A percentile compares a stretch with the other conserved stretches of the same genome.
These are phyloP conservation scores for Gossypium schwendimanii DNA, from an alignment of 441 rosid species.

Conservation along the genomic window DNA sequence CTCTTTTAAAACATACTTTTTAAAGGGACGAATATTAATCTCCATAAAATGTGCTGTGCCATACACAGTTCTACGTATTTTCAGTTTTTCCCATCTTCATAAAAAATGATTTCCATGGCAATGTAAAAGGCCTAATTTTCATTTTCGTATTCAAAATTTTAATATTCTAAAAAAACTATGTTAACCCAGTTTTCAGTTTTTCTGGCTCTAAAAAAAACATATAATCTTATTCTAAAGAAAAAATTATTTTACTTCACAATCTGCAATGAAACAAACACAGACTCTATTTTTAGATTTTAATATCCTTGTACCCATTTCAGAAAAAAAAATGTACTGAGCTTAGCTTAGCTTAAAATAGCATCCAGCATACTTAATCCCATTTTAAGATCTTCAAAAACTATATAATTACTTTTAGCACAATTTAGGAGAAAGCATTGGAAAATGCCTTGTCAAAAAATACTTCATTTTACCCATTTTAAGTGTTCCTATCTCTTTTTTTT, in stretches of 20 bases:
- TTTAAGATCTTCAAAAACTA: background rate
- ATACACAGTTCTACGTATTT: background rate
- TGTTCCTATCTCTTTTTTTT: background rate
- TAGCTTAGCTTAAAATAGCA: background rate
- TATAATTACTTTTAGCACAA: background rate
- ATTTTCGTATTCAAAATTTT: background rate
- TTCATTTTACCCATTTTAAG: background rate
- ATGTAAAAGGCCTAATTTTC: background rate
- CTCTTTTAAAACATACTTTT: background rate
- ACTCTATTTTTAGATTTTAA: background rate
- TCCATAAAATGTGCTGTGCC: background rate
- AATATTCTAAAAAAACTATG: background rate
- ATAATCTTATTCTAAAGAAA: background rate
- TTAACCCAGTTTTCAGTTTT: background rate
- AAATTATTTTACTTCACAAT: background rate
- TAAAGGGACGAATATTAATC: background rate
- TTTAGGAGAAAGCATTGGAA: background rate
- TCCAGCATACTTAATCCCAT: background rate
- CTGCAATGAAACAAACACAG: background rate
- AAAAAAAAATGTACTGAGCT: background rate
- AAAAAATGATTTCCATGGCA: background rate
- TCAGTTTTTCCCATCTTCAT: background rate
- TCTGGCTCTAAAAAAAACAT: background rate
- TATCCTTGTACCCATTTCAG: background rate
- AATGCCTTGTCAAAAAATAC: background rate